Percentiles rank a stretch among this genome's conserved stretches.
These are phyloP conservation scores for Populus pruinosa DNA, from an alignment of 345 rosid genomes.

Conservation along the genomic window DNA sequence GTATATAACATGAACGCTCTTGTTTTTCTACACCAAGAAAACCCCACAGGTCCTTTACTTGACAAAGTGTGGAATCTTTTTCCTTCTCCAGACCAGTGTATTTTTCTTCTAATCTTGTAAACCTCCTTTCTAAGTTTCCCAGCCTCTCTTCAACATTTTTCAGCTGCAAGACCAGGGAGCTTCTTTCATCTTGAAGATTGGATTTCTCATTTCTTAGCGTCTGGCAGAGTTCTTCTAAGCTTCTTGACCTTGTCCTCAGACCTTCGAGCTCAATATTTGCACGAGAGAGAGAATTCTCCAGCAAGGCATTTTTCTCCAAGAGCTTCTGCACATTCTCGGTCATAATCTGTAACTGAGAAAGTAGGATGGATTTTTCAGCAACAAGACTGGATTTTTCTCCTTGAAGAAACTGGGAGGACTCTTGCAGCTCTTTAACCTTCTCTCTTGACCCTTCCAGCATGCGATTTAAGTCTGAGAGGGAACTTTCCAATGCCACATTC, in stretches of 20 bases:
- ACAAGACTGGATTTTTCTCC: conserved; percentile 28
- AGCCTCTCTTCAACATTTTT: conserved; percentile 41
- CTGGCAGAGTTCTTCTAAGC: conserved; percentile 29
- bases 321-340: conserved; percentile 42
- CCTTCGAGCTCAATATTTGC: conserved; percentile 30
- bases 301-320: conserved; percentile 20
- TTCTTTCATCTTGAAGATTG: conserved; percentile 20
- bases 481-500: conserved; percentile 38
- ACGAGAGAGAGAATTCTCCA: conserved; percentile 24
- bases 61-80: conserved; percentile 14
- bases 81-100: conserved; percentile 27
- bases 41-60: conserved; percentile 38
- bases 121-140: conserved; percentile 59
- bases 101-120: conserved; percentile 44
- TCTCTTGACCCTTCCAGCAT: conserved; percentile 25
- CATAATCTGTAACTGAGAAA: conserved; percentile 73
- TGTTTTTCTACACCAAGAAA: conserved; percentile 58
- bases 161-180: conserved; percentile 23
- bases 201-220: conserved; percentile 27
- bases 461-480: conserved; percentile 19
- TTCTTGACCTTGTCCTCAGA: conserved; percentile 21
- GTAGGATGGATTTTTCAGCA: conserved; percentile 48
- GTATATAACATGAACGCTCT: conserved; percentile 47
- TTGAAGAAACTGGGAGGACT: conserved; percentile 54
- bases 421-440: conserved; percentile 36